phyloP scores from a whole-genome alignment of 495 filamentous ascomycete genomes.

The Tuber brumale region DNA sequence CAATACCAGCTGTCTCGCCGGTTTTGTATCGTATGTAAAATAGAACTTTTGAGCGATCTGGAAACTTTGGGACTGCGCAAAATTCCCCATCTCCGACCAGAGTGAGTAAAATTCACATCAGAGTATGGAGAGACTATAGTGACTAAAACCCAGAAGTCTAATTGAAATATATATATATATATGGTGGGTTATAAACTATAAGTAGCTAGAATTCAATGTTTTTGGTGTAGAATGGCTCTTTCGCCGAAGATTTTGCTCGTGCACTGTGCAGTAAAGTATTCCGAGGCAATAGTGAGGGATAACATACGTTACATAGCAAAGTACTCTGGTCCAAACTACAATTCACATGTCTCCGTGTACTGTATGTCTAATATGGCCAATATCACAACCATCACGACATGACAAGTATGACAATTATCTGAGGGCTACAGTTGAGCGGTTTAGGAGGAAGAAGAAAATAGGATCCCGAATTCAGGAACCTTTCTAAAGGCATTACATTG shows the following conservation, averaged over 20 bases:
- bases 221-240: neutral
- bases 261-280: neutral
- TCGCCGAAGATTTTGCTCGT: neutral
- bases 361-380: neutral
- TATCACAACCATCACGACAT: neutral
- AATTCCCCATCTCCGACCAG: neutral
- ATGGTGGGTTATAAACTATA: neutral
- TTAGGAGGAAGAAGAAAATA: neutral
- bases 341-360: no score
- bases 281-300: neutral
- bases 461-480: neutral
- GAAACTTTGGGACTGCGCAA: neutral
- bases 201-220: neutral
- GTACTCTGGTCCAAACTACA: neutral
- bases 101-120: neutral
- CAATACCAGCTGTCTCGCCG: neutral
- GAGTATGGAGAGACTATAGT: neutral
- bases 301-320: neutral
- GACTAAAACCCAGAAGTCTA: no score
- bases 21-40: neutral
- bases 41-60: neutral
- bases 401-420: neutral
- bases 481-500: neutral
- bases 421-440: neutral
- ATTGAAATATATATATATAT: neutral